A percentile compares a stretch with the other conserved stretches of the same genome.
These are phyloP conservation scores for Dissophora ornata DNA, from an alignment of 192 early-diverging fungal genomes.

Conservation along the genomic window DNA sequence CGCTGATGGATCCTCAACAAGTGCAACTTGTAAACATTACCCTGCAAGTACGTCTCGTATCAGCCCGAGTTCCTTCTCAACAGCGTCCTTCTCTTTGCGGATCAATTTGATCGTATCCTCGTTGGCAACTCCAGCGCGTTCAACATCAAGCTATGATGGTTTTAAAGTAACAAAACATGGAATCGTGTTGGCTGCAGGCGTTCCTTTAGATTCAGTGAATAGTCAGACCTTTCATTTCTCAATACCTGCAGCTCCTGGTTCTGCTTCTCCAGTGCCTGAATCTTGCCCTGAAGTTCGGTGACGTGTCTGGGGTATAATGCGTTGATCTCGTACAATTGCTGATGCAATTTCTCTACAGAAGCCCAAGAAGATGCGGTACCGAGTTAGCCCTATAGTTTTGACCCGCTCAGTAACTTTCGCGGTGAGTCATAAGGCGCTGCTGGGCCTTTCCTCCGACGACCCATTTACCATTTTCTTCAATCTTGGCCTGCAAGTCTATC, in stretches of 20 bases:
- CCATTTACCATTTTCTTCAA: constrained; percentile 71
- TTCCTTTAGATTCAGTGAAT: too few relatives aligned
- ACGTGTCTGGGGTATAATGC: constrained; percentile 62
- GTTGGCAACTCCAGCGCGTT: constrained; percentile 50
- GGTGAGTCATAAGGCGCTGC: too few relatives aligned
- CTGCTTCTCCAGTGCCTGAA: constrained; percentile 60
- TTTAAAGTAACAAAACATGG: background rate
- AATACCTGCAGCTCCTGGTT: constrained; percentile 62
- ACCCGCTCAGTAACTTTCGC: too few relatives aligned
- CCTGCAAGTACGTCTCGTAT: constrained; percentile 44
- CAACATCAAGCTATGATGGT: constrained; percentile 46
- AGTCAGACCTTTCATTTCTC: too few relatives aligned
- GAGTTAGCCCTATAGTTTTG: too few relatives aligned
- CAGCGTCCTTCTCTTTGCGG: constrained; percentile 48
- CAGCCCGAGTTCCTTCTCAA: constrained; percentile 48
- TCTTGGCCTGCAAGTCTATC: constrained; percentile 62
- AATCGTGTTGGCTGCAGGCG: too few relatives aligned
- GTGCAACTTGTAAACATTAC: too few relatives aligned
- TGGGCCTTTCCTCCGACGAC: too few relatives aligned
- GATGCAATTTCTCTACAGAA: constrained; percentile 62
- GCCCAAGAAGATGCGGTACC: too few relatives aligned
- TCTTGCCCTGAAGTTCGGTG: constrained; percentile 59
- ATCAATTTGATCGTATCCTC: constrained; percentile 56
- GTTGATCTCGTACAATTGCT: constrained; percentile 64
- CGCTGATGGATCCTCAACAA: too few relatives aligned